Conservation (phyloP, 2,329 filamentous ascomycete genomes). For the Leptographium procerum region DNA sequence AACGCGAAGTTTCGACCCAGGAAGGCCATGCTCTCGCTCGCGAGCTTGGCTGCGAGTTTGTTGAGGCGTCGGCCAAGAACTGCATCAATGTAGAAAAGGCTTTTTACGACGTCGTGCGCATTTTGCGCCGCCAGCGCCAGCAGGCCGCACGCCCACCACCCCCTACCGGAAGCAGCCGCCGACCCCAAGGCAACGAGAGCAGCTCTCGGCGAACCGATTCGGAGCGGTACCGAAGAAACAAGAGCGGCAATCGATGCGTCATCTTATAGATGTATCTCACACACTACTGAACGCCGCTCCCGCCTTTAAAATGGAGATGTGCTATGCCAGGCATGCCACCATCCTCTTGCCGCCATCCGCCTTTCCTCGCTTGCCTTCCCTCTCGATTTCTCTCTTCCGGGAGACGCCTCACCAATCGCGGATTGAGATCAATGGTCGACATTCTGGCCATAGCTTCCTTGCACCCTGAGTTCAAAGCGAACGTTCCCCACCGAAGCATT, state of each 20-base stretch:
- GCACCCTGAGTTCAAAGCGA: neutral
- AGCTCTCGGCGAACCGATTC: slow-evolving; percentile 9
- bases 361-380: neutral
- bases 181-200: slow-evolving; percentile 9
- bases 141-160: slow-evolving; percentile 14
- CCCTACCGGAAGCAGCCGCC: slow-evolving; percentile 9
- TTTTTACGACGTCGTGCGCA: slow-evolving; percentile 93
- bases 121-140: slow-evolving; percentile 53
- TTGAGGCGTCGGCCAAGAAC: slow-evolving; percentile 94
- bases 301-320: neutral
- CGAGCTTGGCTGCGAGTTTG: slow-evolving; percentile 89
- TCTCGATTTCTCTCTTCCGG: neutral
- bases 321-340: neutral
- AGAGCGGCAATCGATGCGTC: slow-evolving; percentile 12
- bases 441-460: neutral
- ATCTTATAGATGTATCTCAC: slow-evolving; percentile 9
- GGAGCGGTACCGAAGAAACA: slow-evolving; percentile 12
- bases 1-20: slow-evolving; percentile 91
- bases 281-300: neutral
- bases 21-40: slow-evolving; percentile 87
- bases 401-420: neutral
- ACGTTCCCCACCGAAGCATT: neutral
- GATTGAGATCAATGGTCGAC: neutral
- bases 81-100: slow-evolving; percentile 98
- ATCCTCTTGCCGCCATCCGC: neutral